A percentile compares a stretch with the other conserved stretches of the same genome.
Conservation (phyloP, 2,329 filamentous ascomycete genomes). For the Elsinoe fawcettii region DNA sequence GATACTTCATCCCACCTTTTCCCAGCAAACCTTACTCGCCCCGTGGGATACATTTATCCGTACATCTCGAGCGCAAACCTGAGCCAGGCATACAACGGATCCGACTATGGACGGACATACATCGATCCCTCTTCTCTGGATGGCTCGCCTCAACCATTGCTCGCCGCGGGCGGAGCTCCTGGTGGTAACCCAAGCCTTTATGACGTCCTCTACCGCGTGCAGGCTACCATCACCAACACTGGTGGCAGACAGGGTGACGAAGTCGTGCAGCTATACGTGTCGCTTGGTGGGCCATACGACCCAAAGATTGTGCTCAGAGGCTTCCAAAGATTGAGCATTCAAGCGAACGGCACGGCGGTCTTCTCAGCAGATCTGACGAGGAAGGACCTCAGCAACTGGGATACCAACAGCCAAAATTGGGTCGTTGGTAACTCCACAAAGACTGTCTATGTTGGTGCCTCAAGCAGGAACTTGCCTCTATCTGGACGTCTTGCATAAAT, state of each 20-base stretch:
- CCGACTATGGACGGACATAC: constrained; percentile 55
- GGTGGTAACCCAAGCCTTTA: constrained; percentile 56
- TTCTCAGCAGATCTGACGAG: constrained; percentile 64
- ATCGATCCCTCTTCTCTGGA: constrained; percentile 51
- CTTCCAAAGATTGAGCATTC: constrained; percentile 68
- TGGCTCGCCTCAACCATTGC: constrained; percentile 47
- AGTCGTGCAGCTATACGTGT: constrained; percentile 65
- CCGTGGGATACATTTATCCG: constrained; percentile 59
- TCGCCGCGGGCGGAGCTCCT: constrained; percentile 56
- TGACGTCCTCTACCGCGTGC: constrained; percentile 59
- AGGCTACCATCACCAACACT: constrained; percentile 61
- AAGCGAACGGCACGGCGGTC: constrained; percentile 54
- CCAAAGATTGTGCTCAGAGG: constrained; percentile 57
- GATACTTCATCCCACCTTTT: constrained; percentile 59
- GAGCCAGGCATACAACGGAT: constrained; percentile 49
- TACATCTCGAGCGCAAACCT: constrained; percentile 60
- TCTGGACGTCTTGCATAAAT: constrained; percentile 20
- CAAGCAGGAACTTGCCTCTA: constrained; percentile 48
- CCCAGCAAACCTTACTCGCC: constrained; percentile 49
- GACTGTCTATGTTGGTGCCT: constrained; percentile 51
- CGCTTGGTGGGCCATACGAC: constrained; percentile 68
- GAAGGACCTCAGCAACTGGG: constrained; percentile 81
- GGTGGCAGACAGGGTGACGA: constrained; percentile 57
- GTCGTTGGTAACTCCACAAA: constrained; percentile 50
- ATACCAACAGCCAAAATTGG: constrained; percentile 71